These are phyloP conservation scores for Sarocladium oryzae DNA, from an alignment of 2,329 filamentous ascomycete species.

Conservation along the genomic window DNA sequence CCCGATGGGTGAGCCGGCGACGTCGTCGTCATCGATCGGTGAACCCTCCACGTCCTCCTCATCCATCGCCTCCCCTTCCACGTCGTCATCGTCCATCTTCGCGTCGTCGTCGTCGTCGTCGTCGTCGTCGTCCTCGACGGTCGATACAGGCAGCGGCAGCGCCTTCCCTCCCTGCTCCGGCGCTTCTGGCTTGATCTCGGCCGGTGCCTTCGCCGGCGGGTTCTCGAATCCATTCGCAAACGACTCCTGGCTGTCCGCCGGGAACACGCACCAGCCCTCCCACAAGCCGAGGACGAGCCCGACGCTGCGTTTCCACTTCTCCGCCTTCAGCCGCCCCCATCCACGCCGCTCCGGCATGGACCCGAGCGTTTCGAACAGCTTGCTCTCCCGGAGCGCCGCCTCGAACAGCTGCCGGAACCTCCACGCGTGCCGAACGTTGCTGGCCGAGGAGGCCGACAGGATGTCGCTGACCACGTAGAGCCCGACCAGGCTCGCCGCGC, in stretches of 20 bases:
- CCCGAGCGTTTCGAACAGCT: constrained; percentile 71
- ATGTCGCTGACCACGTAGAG: constrained; percentile 76
- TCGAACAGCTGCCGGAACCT: constrained; percentile 80
- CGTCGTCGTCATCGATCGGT: constrained; percentile 38
- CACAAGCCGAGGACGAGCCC: constrained; percentile 63
- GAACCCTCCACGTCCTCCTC: constrained; percentile 34
- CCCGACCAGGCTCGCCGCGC: constrained; percentile 68
- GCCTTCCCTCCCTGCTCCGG: constrained; percentile 14
- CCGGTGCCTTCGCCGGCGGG: constrained; percentile 43
- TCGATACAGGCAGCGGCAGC: constrained; percentile 12
- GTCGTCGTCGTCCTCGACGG: constrained; percentile 32
- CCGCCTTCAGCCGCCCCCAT: constrained; percentile 76
- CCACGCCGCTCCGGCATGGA: constrained; percentile 61
- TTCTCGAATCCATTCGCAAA: constrained; percentile 67
- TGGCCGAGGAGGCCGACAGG: constrained; percentile 68
- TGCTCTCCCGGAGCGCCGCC: constrained; percentile 57
- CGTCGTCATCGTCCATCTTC: constrained; percentile 37
- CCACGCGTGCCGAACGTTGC: constrained; percentile 77
- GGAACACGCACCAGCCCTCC: constrained; percentile 68
- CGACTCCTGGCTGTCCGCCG: constrained; percentile 63
- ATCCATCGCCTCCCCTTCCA: constrained; percentile 39
- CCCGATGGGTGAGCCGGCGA: constrained; percentile 40
- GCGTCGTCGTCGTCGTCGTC: constrained; percentile 35
- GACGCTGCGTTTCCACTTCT: constrained; percentile 79
- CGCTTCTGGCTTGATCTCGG: constrained; percentile 18